A percentile compares a stretch with the other conserved stretches of the same genome.
phyloP scores from a whole-genome alignment of 2,329 filamentous ascomycete species.

The Alternaria angustiovoidea region DNA sequence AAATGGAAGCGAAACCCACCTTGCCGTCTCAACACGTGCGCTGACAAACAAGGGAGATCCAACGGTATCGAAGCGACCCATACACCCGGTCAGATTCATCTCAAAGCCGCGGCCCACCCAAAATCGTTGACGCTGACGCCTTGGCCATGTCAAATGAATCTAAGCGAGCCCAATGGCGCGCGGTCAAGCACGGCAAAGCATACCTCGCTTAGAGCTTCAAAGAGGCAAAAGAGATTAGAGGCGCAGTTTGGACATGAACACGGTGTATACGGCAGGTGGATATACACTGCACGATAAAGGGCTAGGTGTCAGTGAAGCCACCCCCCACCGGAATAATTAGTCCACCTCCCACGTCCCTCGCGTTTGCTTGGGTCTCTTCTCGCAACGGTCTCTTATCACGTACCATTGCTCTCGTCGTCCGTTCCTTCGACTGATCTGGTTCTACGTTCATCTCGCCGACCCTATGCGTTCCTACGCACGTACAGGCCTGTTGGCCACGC shows the following conservation, averaged over 20 bases:
- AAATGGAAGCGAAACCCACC: slow-evolving; percentile 7
- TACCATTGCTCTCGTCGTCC: not conserved
- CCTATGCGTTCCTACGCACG: slow-evolving; percentile 18
- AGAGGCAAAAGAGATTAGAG: slow-evolving; percentile 4
- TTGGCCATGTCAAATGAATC: slow-evolving; percentile 5
- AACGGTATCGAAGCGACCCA: slow-evolving; percentile 1
- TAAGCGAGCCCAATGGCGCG: slow-evolving; percentile 18
- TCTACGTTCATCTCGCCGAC: not conserved
- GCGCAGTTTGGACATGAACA: slow-evolving; percentile 11
- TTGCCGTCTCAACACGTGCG: slow-evolving; percentile 5
- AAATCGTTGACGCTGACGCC: slow-evolving; percentile 10
- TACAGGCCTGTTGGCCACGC: slow-evolving; percentile 15
- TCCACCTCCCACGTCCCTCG: slow-evolving; percentile 1
- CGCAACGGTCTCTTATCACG: not conserved
- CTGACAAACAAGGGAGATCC: not conserved
- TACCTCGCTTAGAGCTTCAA: slow-evolving; percentile 25
- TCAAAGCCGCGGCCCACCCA: slow-evolving; percentile 1
- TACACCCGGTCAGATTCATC: not conserved
- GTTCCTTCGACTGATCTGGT: not conserved
- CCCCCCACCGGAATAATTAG: slow-evolving; percentile 10
- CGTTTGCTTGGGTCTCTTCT: not conserved
- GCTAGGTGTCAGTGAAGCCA: slow-evolving; percentile 6
- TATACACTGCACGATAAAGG: slow-evolving; percentile 12
- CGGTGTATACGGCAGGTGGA: slow-evolving; percentile 26
- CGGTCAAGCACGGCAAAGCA: not conserved